A percentile compares a stretch with the other conserved stretches of the same genome.
These are phyloP conservation scores for Nannizziopsis barbatae DNA, from an alignment of 2,329 filamentous ascomycete genomes.

Conservation along the genomic window DNA sequence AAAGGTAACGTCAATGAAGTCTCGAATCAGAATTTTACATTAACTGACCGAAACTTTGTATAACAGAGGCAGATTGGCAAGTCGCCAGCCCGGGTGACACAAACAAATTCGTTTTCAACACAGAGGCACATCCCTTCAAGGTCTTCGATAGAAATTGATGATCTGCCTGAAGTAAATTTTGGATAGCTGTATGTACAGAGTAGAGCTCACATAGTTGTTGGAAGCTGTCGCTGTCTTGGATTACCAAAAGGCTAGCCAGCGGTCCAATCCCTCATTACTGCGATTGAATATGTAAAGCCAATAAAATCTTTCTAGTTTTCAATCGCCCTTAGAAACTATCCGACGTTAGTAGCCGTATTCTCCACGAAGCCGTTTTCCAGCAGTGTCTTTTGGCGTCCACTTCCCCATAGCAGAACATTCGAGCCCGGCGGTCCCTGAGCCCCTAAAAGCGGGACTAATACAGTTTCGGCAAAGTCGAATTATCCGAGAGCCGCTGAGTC, in stretches of 20 bases:
- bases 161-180: not conserved
- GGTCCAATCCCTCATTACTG: too few relatives aligned
- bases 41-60: not conserved
- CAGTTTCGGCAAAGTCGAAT: conserved; percentile 8
- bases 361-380: not conserved
- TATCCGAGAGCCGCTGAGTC: conserved; percentile 5
- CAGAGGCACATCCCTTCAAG: conserved; percentile 52
- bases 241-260: too few relatives aligned
- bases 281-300: too few relatives aligned
- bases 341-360: too few relatives aligned
- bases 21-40: not conserved
- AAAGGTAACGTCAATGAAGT: conserved; percentile 6
- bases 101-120: conserved; percentile 53
- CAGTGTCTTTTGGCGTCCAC: too few relatives aligned
- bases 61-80: conserved; percentile 48
- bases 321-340: too few relatives aligned
- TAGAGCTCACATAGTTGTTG: too few relatives aligned
- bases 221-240: too few relatives aligned
- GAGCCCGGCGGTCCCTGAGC: not conserved
- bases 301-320: too few relatives aligned
- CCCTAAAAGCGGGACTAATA: not conserved
- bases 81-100: conserved; percentile 37
- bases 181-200: too few relatives aligned
- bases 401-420: too few relatives aligned
- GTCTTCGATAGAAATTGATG: conserved; percentile 20